Evolutionary conservation across 805 yeast genomes (phyloP).

Genomic region (Maudiozyma bulderi): DNA sequence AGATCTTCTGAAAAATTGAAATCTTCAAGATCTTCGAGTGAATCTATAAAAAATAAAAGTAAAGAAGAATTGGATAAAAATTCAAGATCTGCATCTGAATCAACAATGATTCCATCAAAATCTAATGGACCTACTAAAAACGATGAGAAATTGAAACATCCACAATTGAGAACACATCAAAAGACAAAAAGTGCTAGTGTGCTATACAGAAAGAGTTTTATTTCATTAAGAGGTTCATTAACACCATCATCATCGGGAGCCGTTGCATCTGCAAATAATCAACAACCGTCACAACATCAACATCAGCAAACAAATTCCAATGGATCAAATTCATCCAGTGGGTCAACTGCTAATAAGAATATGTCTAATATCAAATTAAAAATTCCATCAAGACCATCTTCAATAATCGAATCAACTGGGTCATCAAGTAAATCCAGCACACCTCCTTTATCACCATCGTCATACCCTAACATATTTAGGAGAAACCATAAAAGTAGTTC

Average conservation of each 20-base stretch:
- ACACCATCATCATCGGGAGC: neutral
- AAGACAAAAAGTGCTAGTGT: constrained; percentile 27
- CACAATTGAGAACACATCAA: constrained; percentile 13
- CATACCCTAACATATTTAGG: constrained; percentile 43
- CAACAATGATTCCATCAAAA: constrained; percentile 16
- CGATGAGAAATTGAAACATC: constrained; percentile 22
- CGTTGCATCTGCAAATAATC: neutral
- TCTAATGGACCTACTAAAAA: neutral
- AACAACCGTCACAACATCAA: neutral
- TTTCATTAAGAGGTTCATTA: constrained; percentile 22
- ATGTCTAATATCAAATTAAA: constrained; percentile 16
- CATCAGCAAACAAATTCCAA: neutral
- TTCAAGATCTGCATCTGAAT: constrained; percentile 24
- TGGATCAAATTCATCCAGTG: neutral
- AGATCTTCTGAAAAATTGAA: constrained; percentile 14
- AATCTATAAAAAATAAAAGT: constrained; percentile 14
- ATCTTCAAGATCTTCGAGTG: constrained; percentile 23
- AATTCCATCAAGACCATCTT: constrained; percentile 21
- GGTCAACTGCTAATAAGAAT: neutral
- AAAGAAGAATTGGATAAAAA: neutral
- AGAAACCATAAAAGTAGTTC: constrained; percentile 58
- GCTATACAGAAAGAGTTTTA: constrained; percentile 28
- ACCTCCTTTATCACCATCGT: constrained; percentile 25
- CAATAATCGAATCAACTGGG: constrained; percentile 11
- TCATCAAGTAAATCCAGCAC: constrained; percentile 12